These are phyloP conservation scores for Lactarius pseudohatsudake DNA, from an alignment of 768 basidiomycete species.

Conservation along the genomic window DNA sequence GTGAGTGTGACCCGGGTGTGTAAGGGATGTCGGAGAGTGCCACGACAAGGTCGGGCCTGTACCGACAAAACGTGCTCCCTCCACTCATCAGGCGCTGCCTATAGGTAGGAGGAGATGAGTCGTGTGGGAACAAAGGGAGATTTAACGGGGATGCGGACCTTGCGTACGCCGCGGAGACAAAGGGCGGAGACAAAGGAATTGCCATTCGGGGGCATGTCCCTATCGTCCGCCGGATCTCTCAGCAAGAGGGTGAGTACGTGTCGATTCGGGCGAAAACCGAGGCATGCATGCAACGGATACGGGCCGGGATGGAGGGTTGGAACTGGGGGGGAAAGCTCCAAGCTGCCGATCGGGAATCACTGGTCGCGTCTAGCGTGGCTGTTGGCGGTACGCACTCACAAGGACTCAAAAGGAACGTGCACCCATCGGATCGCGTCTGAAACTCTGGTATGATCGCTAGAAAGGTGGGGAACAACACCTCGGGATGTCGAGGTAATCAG, in stretches of 20 bases:
- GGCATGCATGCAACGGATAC: slow-evolving; percentile 60
- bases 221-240: slow-evolving; percentile 62
- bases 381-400: slow-evolving; percentile 48
- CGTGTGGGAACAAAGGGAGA: slow-evolving; percentile 2
- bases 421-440: slow-evolving; percentile 59
- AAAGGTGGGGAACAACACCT: slow-evolving; percentile 72
- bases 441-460: slow-evolving; percentile 53
- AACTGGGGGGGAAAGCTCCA: slow-evolving; percentile 66
- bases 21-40: slow-evolving; percentile 71
- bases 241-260: slow-evolving; percentile 61
- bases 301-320: slow-evolving; percentile 57
- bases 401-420: slow-evolving; percentile 75
- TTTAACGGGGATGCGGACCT: slow-evolving; percentile 44
- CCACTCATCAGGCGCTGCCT: slow-evolving; percentile 63
- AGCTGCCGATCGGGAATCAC: slow-evolving; percentile 38
- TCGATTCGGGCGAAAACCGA: slow-evolving; percentile 50
- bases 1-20: slow-evolving; percentile 64
- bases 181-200: slow-evolving; percentile 54
- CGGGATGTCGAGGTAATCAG: slow-evolving; percentile 65
- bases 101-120: slow-evolving; percentile 6
- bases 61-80: slow-evolving; percentile 49
- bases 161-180: slow-evolving; percentile 68
- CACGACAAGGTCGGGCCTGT: slow-evolving; percentile 67
- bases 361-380: background rate
- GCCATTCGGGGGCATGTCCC: slow-evolving; percentile 74